Conservation (phyloP, 2,329 filamentous ascomycete species). For the Aotearoamyces nothofagi region DNA sequence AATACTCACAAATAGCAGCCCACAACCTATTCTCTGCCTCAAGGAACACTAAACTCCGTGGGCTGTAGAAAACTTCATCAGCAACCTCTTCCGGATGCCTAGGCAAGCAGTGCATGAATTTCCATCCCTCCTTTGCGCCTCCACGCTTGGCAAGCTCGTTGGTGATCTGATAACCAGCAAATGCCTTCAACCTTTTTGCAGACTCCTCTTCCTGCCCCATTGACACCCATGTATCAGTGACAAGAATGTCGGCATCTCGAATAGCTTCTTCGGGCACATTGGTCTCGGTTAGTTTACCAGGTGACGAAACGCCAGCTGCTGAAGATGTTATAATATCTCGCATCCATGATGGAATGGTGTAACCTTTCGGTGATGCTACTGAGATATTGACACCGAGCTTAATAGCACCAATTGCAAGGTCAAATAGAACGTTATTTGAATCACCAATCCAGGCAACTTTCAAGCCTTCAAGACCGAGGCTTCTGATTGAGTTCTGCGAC, state of each 20-base stretch:
- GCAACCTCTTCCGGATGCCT: slow-evolving; percentile 84
- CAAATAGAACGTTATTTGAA: slow-evolving; percentile 92
- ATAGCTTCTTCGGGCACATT: slow-evolving; percentile 70
- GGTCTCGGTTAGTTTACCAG: slow-evolving; percentile 60
- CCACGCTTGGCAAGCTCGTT: slow-evolving; percentile 68
- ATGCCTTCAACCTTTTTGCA: slow-evolving; percentile 61
- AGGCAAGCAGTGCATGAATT: slow-evolving; percentile 97
- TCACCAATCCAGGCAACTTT: slow-evolving; percentile 96
- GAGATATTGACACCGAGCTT: slow-evolving; percentile 80
- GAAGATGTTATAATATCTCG: slow-evolving; percentile 51
- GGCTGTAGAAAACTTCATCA: slow-evolving; percentile 88
- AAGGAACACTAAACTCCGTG: slow-evolving; percentile 73
- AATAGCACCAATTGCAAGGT: slow-evolving; percentile 73
- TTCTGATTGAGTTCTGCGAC: slow-evolving; percentile 9
- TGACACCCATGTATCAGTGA: slow-evolving; percentile 96
- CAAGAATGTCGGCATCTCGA: slow-evolving; percentile 72
- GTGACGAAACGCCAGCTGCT: slow-evolving; percentile 35
- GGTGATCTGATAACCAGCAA: slow-evolving; percentile 85
- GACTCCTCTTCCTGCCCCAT: slow-evolving; percentile 94
- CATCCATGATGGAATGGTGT: slow-evolving; percentile 67
- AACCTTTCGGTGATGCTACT: slow-evolving; percentile 76
- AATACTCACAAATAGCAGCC: slow-evolving; percentile 59
- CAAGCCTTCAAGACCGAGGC: slow-evolving; percentile 60
- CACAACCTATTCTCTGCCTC: slow-evolving; percentile 93
- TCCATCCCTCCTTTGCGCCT: slow-evolving; percentile 79